Evolutionary conservation across 768 basidiomycete genomes (phyloP), one percentile per base, ranked within the genome.

Genomic region (Rhizopogon roseolus): DNA sequence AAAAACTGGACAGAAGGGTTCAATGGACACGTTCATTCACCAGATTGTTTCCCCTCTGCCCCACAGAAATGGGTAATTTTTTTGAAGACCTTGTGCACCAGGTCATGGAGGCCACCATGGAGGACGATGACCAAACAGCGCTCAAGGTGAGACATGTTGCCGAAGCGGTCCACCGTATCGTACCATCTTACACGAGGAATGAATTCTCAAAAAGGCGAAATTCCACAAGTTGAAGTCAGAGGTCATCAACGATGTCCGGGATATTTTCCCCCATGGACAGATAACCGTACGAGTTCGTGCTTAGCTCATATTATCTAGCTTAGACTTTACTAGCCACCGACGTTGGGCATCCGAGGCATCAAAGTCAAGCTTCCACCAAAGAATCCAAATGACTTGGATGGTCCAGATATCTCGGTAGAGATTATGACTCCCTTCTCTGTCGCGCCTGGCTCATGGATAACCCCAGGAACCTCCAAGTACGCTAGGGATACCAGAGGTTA

Each of bases 211-310:
- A 22, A 27, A 66, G 65, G 65, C 65, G 4, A 66, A 66, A 48
- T 67, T 66, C 54, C 61, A 65, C 45, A 67, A 65, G 27, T 54
- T 66, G 13, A 66, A 61, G 41, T 61, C 57, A 16, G 67, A 67
- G 0, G 67, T 65, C 34, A 67, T 66, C 4, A 54, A 69, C 1
- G 65, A 66, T 13, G 60, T 68, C 37, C 65, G 62, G 11, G 3
- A 45, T 6, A 48, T 67, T 4, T 66, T 66, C 13, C 65, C 67
- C 11, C 65, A 66, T 3, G 65, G 65, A 41, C 56, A 66, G 44
- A 65, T 66, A 54, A 44, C 66, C 49, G 65, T 69, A 36, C 17
- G 34, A 48, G 34, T 8, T 48, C 5, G 14, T 36, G 9, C n/a
- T 10, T 34, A 0, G 3, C 46, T 48, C 19, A 16, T 46, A 17